phyloP scores from a whole-genome alignment of 352 stramenopile species.

The Phytophthora multivora region DNA sequence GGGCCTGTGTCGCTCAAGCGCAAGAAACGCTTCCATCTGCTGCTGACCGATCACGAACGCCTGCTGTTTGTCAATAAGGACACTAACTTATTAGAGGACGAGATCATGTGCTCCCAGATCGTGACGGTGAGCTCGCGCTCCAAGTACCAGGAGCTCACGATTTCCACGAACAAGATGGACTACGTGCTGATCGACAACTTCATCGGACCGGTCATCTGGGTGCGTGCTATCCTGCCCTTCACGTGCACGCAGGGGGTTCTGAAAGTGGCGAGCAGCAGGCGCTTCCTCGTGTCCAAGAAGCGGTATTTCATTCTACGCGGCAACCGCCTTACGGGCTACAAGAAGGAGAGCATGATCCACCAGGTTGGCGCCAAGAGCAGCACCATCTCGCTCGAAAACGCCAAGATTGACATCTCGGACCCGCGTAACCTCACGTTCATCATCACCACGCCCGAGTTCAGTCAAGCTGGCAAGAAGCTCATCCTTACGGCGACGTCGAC shows the following conservation, averaged over 20 bases:
- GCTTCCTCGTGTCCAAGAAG: slow-evolving; percentile 86
- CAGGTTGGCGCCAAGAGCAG: slow-evolving; percentile 76
- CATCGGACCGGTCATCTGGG: slow-evolving; percentile 82
- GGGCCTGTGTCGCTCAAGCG: slow-evolving; percentile 81
- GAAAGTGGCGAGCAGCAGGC: slow-evolving; percentile 79
- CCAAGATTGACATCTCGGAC: slow-evolving; percentile 71
- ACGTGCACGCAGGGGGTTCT: slow-evolving; percentile 84
- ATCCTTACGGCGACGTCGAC: slow-evolving; percentile 73
- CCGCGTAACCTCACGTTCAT: slow-evolving; percentile 71
- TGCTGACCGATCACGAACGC: slow-evolving; percentile 86
- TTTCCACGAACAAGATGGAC: slow-evolving; percentile 75
- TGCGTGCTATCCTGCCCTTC: slow-evolving; percentile 85
- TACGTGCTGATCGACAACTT: slow-evolving; percentile 88
- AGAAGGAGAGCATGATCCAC: slow-evolving; percentile 77
- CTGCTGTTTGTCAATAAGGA: slow-evolving; percentile 89
- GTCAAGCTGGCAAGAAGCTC: slow-evolving; percentile 78
- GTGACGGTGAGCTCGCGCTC: slow-evolving; percentile 84
- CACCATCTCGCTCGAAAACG: slow-evolving; percentile 65
- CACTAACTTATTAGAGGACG: slow-evolving; percentile 88
- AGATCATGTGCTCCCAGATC: slow-evolving; percentile 89
- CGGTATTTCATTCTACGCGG: slow-evolving; percentile 82
- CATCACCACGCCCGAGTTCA: slow-evolving; percentile 79
- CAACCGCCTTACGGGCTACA: slow-evolving; percentile 68
- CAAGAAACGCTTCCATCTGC: slow-evolving; percentile 85
- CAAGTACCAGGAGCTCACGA: slow-evolving; percentile 78